Evolutionary conservation across 2,329 filamentous ascomycete genomes (phyloP).

Genomic region (Fusarium caatingaense): DNA sequence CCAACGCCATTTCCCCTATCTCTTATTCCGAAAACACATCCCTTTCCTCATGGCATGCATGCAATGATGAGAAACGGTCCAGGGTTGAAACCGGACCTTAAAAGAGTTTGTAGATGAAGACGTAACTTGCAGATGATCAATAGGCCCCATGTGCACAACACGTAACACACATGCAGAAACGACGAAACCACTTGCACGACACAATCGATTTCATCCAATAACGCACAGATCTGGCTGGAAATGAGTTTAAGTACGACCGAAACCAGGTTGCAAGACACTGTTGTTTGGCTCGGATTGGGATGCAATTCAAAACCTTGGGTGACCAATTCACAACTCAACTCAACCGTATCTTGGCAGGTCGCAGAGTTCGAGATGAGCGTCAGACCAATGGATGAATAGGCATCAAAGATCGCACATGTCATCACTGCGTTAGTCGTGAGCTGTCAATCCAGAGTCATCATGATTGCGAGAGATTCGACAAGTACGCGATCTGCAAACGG

Average conservation of each 20-base stretch:
- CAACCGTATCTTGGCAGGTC: conserved; percentile 27
- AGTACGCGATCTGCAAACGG: conserved; percentile 14
- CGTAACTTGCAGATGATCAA: conserved; percentile 8
- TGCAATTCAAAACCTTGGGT: conserved; percentile 11
- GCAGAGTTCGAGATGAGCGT: conserved; percentile 43
- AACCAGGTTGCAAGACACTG: conserved; percentile 26
- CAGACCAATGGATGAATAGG: conserved; percentile 40
- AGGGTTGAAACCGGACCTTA: conserved; percentile 24
- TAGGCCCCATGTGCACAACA: conserved; percentile 5
- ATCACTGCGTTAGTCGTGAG: conserved; percentile 47
- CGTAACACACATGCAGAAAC: conserved; percentile 39
- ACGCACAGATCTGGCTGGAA: conserved; percentile 25
- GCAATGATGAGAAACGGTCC: conserved; percentile 22
- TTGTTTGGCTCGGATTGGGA: conserved; percentile 16
- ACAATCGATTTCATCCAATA: conserved; percentile 39
- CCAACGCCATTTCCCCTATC: conserved; percentile 37
- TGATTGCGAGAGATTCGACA: conserved; percentile 23
- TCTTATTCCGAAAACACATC: conserved; percentile 30
- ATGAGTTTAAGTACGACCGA: conserved; percentile 8
- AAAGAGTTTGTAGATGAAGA: conserved; percentile 20
- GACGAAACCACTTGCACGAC: conserved; percentile 39
- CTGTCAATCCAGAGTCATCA: conserved; percentile 34
- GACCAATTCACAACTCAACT: conserved; percentile 35
- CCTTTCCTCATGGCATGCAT: conserved; percentile 38
- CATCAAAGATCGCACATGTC: conserved; percentile 44